These are phyloP conservation scores for Ascochyta lentis DNA, from an alignment of 2,329 filamentous ascomycete genomes.

Conservation along the genomic window DNA sequence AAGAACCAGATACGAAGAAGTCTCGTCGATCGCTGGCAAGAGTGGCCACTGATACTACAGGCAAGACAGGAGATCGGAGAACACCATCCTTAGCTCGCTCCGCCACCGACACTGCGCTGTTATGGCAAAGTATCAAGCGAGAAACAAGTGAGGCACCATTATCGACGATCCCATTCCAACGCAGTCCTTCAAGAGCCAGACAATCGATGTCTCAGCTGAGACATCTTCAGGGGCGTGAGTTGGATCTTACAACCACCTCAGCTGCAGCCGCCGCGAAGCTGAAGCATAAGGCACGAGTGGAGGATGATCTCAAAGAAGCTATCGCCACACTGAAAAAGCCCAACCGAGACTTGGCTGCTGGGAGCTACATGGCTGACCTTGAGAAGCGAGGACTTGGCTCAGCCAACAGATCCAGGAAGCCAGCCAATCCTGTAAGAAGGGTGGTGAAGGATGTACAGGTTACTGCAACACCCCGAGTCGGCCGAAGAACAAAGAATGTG, in stretches of 20 bases:
- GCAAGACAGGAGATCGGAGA: conserved; percentile 60
- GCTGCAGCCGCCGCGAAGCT: conserved; percentile 64
- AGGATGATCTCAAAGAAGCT: conserved; percentile 75
- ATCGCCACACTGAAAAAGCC: conserved; percentile 77
- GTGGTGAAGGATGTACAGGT: conserved; percentile 48
- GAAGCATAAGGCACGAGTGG: conserved; percentile 70
- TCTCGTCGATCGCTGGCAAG: conserved; percentile 64
- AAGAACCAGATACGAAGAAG: conserved; percentile 50
- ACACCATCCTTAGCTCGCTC: conserved; percentile 71
- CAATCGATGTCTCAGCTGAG: conserved; percentile 52
- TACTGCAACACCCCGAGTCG: conserved; percentile 52
- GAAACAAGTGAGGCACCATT: conserved; percentile 69
- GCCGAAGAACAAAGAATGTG: conserved; percentile 41
- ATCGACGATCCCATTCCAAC: conserved; percentile 57
- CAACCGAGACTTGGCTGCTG: conserved; percentile 73
- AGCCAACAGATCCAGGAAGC: conserved; percentile 38
- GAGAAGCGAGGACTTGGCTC: conserved; percentile 60
- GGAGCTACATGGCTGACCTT: conserved; percentile 69
- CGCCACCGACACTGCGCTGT: conserved; percentile 65
- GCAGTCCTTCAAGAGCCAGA: conserved; percentile 51
- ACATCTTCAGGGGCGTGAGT: conserved; percentile 59
- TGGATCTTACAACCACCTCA: conserved; percentile 61
- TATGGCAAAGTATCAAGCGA: conserved; percentile 67
- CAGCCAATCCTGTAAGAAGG: conserved; percentile 37
- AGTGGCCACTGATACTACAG: conserved; percentile 64